Evolutionary conservation across 352 stramenopile genomes (phyloP), one percentile per base, ranked within the genome.

Genomic region (Globisporangium radiosum): DNA sequence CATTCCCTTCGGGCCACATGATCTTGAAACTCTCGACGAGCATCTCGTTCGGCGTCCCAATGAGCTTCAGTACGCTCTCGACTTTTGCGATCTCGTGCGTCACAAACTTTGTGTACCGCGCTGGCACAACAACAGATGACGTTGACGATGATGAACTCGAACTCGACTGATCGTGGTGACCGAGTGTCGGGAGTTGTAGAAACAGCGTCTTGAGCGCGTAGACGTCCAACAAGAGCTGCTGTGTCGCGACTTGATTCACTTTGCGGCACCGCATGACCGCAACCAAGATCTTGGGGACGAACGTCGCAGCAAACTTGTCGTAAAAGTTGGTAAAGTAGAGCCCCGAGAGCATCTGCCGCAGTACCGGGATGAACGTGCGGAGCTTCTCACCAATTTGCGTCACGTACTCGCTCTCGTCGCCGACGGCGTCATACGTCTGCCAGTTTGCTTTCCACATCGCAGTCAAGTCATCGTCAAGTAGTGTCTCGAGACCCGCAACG

Each of bases 311-410:
- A 64, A 99, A 98, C 63, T 98, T 98, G 78, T 99, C 96, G 72
- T 96, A 99, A 73, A 99, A 98, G 68, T 94, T 98, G 47, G 94
- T 94, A 71, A 98, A 99, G 72, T 99, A 99, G 13, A 96, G 72
- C 3, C 69, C 70, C 10, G 81, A 92, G 33, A 99, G 82, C 69
- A 97, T 86, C 58, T 90, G 80, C 36, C 91, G 84, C 19, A 98
- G 70, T 47, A 88, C 78, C 0, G 91, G 88, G n/a, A 98, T 85
- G 62, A 98, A 98, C 11, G 77, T 71, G 42, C 92, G 78, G 42
- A 99, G 78, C 59, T 97, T 96, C 15, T 96, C 83, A 47, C 95
- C 85, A 56, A 99, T 98, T 51, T 87, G 73, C 5, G 83, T 88
- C 19, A 99, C 94, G 70, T 99, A 99, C 40, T 77, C 70, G 56